phyloP scores from a whole-genome alignment of 441 rosid species.

The Kokia cookei region DNA sequence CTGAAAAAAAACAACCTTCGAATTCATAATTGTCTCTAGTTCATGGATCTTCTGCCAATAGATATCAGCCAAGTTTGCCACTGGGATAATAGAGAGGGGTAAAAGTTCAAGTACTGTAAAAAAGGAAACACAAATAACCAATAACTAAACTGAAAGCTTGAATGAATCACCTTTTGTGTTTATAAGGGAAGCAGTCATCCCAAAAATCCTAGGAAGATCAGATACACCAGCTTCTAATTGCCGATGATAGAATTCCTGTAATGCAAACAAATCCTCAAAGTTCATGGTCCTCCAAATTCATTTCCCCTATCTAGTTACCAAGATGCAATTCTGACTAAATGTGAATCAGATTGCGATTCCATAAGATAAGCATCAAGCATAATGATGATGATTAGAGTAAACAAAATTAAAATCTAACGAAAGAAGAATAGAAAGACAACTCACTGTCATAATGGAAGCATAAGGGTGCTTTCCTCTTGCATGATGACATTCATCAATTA shows the following conservation, averaged over 20 bases:
- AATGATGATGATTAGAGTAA: neutral
- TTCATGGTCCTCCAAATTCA: neutral
- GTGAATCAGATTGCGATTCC: neutral
- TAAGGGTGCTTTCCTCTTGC: constrained; percentile 66
- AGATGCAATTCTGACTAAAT: neutral
- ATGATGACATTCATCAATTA: constrained; percentile 97
- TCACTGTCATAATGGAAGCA: constrained; percentile 80
- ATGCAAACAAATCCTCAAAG: constrained; percentile 3
- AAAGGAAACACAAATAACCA: neutral
- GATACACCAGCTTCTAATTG: constrained; percentile 24
- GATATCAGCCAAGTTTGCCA: constrained; percentile 24
- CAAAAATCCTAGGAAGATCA: constrained; percentile 72
- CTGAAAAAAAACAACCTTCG: constrained; percentile 52
- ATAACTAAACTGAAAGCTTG: neutral
- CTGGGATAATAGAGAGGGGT: constrained; percentile 26
- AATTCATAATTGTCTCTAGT: constrained; percentile 71
- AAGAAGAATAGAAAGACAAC: constrained; percentile 13
- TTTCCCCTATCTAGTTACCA: neutral
- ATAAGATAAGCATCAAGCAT: neutral
- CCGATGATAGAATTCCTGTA: constrained; percentile 83
- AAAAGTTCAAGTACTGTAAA: neutral
- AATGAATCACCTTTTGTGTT: constrained; percentile 59
- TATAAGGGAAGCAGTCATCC: constrained; percentile 95
- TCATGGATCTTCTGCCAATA: constrained; percentile 54
- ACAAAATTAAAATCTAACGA: neutral